These are phyloP conservation scores for Solanum hybrid DNA, from an alignment of 305 asterid genomes.

Conservation along the genomic window DNA sequence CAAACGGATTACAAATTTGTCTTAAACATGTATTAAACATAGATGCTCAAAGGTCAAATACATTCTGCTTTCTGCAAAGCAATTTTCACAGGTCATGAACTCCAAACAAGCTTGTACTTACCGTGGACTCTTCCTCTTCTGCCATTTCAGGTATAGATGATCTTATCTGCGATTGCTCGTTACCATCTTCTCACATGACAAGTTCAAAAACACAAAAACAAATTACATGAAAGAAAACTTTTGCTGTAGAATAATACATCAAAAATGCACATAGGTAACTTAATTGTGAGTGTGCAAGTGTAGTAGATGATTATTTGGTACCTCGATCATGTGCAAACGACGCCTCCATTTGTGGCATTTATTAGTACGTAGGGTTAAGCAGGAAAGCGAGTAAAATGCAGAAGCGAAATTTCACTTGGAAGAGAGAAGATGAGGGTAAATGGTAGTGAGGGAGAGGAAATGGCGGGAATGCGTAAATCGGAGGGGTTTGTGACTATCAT, in stretches of 20 bases:
- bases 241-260: neutral
- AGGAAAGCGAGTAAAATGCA: neutral
- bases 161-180: neutral
- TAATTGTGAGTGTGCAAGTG: neutral
- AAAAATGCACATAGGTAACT: neutral
- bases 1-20: neutral
- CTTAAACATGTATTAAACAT: neutral
- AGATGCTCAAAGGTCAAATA: neutral
- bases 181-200: neutral
- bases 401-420: neutral
- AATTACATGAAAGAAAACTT: neutral
- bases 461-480: neutral
- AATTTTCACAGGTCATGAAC: neutral
- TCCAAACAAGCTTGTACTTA: neutral
- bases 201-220: neutral
- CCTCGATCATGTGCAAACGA: neutral
- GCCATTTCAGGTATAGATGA: neutral
- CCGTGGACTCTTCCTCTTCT: conserved; percentile 2
- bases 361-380: neutral
- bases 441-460: neutral
- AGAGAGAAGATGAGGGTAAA: neutral
- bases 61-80: neutral
- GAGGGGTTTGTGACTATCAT: neutral
- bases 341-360: neutral
- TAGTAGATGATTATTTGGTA: neutral